Conservation (phyloP, 441 rosid species). For the Omphalea diandra region DNA sequence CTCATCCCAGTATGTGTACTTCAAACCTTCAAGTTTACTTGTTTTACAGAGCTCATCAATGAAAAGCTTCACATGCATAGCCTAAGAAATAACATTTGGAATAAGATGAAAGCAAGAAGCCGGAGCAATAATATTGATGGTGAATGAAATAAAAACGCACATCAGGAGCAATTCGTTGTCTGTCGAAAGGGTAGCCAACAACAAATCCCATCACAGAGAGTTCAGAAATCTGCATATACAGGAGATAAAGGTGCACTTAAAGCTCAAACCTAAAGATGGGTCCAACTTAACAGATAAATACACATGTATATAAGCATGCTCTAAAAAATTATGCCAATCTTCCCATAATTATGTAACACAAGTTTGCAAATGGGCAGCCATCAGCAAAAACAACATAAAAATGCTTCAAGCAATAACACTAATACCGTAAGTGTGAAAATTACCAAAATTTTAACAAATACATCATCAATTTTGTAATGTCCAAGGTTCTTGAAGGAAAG, state of each 20-base stretch:
- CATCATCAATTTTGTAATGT: not conserved
- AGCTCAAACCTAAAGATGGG: not conserved
- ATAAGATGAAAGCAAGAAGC: conserved; percentile 12
- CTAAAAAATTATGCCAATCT: conserved; percentile 1
- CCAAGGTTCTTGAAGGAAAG: not conserved
- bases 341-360: not conserved
- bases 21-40: conserved; percentile 55
- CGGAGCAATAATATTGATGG: conserved; percentile 5
- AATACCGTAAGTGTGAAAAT: not conserved
- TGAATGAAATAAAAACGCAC: conserved; percentile 34
- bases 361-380: not conserved
- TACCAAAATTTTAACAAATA: not conserved
- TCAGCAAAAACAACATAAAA: too few species aligned
- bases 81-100: conserved; percentile 42
- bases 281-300: not conserved
- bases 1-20: conserved; percentile 83
- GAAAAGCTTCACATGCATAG: conserved; percentile 53
- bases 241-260: not conserved
- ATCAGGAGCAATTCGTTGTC: conserved; percentile 31
- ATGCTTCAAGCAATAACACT: too few species aligned
- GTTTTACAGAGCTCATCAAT: conserved; percentile 65
- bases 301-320: not conserved
- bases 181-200: conserved; percentile 65
- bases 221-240: conserved; percentile 56
- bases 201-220: conserved; percentile 62